A percentile compares a stretch with the other conserved stretches of the same genome.
Conservation (phyloP, 495 filamentous ascomycete genomes). For the Tuber umbilicatum region DNA sequence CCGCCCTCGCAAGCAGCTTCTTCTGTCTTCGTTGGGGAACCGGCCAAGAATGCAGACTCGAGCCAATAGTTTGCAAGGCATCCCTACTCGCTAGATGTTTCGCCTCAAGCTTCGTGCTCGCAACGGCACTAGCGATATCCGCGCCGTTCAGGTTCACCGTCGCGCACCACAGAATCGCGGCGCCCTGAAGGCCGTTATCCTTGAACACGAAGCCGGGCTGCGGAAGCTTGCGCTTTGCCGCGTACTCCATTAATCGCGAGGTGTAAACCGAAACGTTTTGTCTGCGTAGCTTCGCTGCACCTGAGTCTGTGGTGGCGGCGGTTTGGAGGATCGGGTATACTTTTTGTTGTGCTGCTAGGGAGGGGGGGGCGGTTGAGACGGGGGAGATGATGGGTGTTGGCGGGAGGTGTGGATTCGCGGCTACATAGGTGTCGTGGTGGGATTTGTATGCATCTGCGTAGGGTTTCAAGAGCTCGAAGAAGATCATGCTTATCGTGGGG, state of each 20-base stretch:
- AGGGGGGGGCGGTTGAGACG: not conserved
- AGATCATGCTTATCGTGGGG: conserved; percentile 24
- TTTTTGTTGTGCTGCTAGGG: not conserved
- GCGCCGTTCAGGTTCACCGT: conserved; percentile 25
- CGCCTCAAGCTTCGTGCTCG: conserved; percentile 36
- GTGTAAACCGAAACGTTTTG: conserved; percentile 38
- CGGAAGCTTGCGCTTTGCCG: conserved; percentile 31
- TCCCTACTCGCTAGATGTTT: conserved; percentile 36
- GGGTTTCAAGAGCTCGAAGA: conserved; percentile 24
- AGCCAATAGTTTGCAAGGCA: conserved; percentile 21
- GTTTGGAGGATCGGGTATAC: not conserved
- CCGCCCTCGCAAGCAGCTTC: conserved; percentile 19
- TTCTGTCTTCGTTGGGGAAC: conserved; percentile 13
- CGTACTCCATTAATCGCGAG: conserved; percentile 38
- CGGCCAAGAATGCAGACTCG: conserved; percentile 3
- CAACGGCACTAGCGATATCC: conserved; percentile 25
- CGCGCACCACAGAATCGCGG: conserved; percentile 32
- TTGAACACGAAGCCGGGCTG: conserved; percentile 33
- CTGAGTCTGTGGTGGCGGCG: conserved; percentile 5
- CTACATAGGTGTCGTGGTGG: conserved; percentile 19
- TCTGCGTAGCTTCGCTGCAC: conserved; percentile 26
- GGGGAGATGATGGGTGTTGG: not conserved
- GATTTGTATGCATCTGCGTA: conserved; percentile 22
- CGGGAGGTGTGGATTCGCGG: not conserved
- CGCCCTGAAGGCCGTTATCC: conserved; percentile 35